These are phyloP conservation scores for Aspergillus transmontanensis DNA, from an alignment of 2,329 filamentous ascomycete genomes.

Conservation along the genomic window DNA sequence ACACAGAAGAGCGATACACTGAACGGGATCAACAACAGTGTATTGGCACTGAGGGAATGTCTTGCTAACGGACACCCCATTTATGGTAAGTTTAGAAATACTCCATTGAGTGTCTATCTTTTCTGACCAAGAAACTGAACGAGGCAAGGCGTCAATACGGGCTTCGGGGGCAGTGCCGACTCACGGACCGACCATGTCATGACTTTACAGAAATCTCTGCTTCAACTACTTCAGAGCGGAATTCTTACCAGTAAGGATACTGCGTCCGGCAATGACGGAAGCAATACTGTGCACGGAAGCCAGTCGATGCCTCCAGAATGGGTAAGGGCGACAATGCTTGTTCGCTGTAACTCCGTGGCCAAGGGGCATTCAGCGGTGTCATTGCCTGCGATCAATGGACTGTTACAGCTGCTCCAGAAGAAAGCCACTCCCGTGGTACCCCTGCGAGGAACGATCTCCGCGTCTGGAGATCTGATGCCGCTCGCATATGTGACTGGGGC, in stretches of 20 bases:
- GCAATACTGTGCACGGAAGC: no score
- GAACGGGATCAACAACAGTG: no score
- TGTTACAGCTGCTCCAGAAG: constrained; percentile 52
- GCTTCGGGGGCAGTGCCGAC: constrained; percentile 67
- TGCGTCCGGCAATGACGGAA: not conserved
- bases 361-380: constrained; percentile 60
- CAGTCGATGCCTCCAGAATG: constrained; percentile 33
- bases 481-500: constrained; percentile 44
- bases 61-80: no score
- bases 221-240: constrained; percentile 33
- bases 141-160: constrained; percentile 61
- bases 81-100: no score
- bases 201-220: constrained; percentile 49
- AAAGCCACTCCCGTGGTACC: constrained; percentile 48
- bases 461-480: constrained; percentile 45
- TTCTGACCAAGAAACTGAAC: no score
- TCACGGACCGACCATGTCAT: constrained; percentile 54
- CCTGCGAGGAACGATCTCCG: constrained; percentile 44
- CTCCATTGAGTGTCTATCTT: no score
- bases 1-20: no score
- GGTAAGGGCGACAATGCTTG: constrained; percentile 59
- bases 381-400: constrained; percentile 47
- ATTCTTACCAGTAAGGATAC: constrained; percentile 32
- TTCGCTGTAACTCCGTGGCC: constrained; percentile 59
- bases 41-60: no score